Percentiles rank a stretch among this genome's conserved stretches.
phyloP scores from a whole-genome alignment of 768 basidiomycete species.

The Dictyophora rubrovolvata region DNA sequence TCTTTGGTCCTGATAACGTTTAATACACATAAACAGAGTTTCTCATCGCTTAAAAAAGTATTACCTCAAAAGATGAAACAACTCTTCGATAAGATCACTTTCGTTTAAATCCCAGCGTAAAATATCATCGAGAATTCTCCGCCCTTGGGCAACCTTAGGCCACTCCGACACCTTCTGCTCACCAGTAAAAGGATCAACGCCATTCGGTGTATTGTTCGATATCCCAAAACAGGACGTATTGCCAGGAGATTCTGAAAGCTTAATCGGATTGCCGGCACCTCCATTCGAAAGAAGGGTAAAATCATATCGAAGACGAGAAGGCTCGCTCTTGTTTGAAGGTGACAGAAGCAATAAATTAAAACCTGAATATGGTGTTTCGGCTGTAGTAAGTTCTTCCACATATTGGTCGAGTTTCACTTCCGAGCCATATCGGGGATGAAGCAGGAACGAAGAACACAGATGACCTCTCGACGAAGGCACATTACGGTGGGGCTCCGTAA shows the following conservation, averaged over 20 bases:
- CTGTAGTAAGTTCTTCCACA: conserved; percentile 34
- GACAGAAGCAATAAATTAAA: conserved; percentile 71
- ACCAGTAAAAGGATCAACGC: conserved; percentile 52
- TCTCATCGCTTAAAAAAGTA: conserved; percentile 23
- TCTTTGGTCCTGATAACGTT: neutral
- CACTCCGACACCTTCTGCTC: conserved; percentile 31
- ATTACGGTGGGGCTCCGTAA: conserved; percentile 51
- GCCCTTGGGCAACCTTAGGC: conserved; percentile 66
- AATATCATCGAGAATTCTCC: conserved; percentile 32
- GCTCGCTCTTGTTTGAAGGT: conserved; percentile 20
- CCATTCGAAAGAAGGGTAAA: conserved; percentile 55
- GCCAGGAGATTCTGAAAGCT: conserved; percentile 33
- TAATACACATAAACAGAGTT: neutral
- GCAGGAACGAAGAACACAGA: conserved; percentile 58
- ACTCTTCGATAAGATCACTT: conserved; percentile 39
- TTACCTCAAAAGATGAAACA: conserved; percentile 64
- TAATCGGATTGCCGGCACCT: conserved; percentile 55
- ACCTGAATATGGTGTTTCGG: conserved; percentile 51
- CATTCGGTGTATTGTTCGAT: conserved; percentile 42
- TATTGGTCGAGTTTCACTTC: conserved; percentile 33
- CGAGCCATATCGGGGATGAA: conserved; percentile 17
- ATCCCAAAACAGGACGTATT: conserved; percentile 43
- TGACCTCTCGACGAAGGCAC: conserved; percentile 56
- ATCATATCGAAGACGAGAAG: conserved; percentile 33
- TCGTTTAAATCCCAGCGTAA: conserved; percentile 35